Base-by-base conservation (phyloP, 148 eudicot species). In the Nepenthes mirabilis region DNA sequence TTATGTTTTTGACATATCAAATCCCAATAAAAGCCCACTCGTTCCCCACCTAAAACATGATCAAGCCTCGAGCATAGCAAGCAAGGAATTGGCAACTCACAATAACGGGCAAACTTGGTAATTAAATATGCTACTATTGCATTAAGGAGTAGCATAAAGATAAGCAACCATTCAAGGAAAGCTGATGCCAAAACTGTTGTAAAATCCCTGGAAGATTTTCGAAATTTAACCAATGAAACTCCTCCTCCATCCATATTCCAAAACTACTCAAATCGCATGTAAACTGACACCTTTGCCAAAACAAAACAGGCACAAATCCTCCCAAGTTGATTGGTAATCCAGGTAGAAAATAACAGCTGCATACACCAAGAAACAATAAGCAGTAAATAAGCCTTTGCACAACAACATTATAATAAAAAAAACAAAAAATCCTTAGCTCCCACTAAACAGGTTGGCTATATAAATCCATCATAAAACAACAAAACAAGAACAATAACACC, bases 11-110 rank as follows among this genome's bases (percentile, higher is more conserved):
- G 54, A 75, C 96, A 93, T 37, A 93, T 75, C 70, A 86, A 74
- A 74, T 93, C 89, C 85, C 88, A 76, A 57, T 77, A 80, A 70
- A 79, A 77, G 13, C 83, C 84, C 14, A 35, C 72, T 62, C 70
- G 77, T 62, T 82, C 85, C 50, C 73, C 72, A 14, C 86, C 90
- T 34, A 85, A 53, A 57, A 83, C 68, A 57, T 83, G 88, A 78
- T 91, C 98, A 45, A 88, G 80, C 75, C 98, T 86, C 2, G 98
- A 93, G 62, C 98, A 93, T 33, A 93, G 70, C 76, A 93, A 64
- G 79, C 98, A 93, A 34, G 98, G 98, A 57, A 82, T 61, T 60
- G 77, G 91, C 77, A 93, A 70, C 36, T 74, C 77, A 65, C 75
- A 83, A 62, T 78, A 77, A 49, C 79, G 81, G 36, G 98, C 94